Evolutionary conservation across 106 monocot genomes (phyloP).

Genomic region (Alisma plantagoaquatica): DNA sequence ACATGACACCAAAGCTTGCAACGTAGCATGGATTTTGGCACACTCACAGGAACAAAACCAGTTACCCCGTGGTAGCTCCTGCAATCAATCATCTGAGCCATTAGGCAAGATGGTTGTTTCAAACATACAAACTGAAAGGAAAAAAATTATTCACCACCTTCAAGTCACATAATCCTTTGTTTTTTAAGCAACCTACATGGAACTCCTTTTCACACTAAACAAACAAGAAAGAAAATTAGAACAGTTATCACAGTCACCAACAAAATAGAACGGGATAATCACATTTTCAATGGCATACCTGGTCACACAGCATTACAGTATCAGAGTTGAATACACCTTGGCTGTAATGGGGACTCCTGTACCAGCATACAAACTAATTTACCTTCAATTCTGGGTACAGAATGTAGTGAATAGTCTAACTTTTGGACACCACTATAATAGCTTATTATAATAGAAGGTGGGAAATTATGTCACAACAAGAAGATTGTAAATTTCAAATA

Average conservation of each 20-base stretch:
- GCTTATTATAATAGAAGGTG: too few relatives aligned
- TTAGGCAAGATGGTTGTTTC: too few relatives aligned
- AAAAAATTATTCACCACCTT: slow-evolving; percentile 20
- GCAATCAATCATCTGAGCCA: slow-evolving; percentile 5
- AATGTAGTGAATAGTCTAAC: too few relatives aligned
- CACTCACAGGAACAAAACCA: slow-evolving; percentile 69
- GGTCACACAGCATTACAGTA: slow-evolving; percentile 22
- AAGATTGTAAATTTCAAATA: too few relatives aligned
- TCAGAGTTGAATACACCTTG: slow-evolving; percentile 11
- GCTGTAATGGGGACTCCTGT: slow-evolving; percentile 14
- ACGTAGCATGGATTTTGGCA: slow-evolving; percentile 10
- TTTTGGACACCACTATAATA: too few relatives aligned
- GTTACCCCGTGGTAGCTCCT: slow-evolving; percentile 28
- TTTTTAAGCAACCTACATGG: slow-evolving; percentile 20
- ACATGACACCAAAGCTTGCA: slow-evolving; percentile 7
- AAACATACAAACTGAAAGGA: too few relatives aligned
- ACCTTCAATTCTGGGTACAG: too few relatives aligned
- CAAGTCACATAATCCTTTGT: slow-evolving; percentile 18
- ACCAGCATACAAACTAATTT: too few relatives aligned
- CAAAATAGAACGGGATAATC: not conserved
- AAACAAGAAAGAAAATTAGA: not conserved
- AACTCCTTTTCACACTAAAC: slow-evolving; percentile 27
- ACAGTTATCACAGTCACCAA: not conserved
- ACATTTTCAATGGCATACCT: slow-evolving; percentile 13
- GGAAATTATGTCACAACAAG: too few relatives aligned